A percentile compares a stretch with the other conserved stretches of the same genome.
Evolutionary conservation across 2,329 filamentous ascomycete species (phyloP).

Genomic region (Fusarium odoratissimum): DNA sequence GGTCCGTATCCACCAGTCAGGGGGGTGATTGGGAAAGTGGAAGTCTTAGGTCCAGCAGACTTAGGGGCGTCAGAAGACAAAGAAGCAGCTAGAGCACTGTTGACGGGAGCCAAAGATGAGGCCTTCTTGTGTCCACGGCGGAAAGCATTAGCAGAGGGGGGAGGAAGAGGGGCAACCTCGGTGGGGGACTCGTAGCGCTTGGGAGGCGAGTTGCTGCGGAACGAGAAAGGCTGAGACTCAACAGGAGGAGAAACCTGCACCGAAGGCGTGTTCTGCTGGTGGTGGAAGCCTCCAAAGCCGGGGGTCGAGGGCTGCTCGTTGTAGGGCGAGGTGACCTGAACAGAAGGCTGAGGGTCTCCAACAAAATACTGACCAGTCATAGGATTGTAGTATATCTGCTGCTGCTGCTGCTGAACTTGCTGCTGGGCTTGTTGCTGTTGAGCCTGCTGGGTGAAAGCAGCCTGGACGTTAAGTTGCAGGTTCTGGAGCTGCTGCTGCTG

Average conservation of each 20-base stretch:
- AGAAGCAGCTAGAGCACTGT: conserved; percentile 59
- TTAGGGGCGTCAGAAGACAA: conserved; percentile 60
- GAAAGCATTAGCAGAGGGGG: conserved; percentile 90
- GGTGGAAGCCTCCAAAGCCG: conserved; percentile 48
- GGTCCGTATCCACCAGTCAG: conserved; percentile 89
- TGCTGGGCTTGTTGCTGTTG: conserved; percentile 55
- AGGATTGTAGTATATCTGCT: conserved; percentile 87
- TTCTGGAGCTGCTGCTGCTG: conserved; percentile 56
- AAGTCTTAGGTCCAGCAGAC: conserved; percentile 79
- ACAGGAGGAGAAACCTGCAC: conserved; percentile 86
- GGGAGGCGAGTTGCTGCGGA: conserved; percentile 74
- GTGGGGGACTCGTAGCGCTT: conserved; percentile 77
- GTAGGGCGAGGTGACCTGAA: conserved; percentile 55
- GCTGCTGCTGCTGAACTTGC: conserved; percentile 68
- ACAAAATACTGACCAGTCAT: conserved; percentile 87
- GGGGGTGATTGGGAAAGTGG: conserved; percentile 82
- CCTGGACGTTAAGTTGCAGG: conserved; percentile 54
- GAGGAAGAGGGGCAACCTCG: conserved; percentile 78
- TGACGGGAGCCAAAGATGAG: conserved; percentile 76
- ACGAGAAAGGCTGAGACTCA: conserved; percentile 61
- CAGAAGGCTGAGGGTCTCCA: conserved; percentile 68
- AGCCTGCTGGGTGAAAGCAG: conserved; percentile 49
- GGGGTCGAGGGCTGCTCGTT: conserved; percentile 58
- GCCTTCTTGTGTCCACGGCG: conserved; percentile 94
- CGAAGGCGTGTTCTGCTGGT: conserved; percentile 71